Conservation (phyloP, 148 eudicot species). For the Amaranthus palmeri region DNA sequence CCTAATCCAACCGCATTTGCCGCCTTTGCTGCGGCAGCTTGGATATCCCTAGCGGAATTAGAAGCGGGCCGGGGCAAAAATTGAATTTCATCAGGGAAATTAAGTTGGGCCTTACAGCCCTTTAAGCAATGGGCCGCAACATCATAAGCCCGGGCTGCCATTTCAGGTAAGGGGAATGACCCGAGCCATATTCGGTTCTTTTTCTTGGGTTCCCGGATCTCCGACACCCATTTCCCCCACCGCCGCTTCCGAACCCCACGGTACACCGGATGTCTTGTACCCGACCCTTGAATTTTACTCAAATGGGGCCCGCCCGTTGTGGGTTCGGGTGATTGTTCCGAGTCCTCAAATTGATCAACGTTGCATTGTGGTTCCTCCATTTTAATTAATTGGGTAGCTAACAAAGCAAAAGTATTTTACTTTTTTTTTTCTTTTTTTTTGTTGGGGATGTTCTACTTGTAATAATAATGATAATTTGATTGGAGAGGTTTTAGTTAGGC, state of each 20-base stretch:
- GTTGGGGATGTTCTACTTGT: neutral
- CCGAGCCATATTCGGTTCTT: constrained; percentile 69
- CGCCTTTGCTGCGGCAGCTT: constrained; percentile 52
- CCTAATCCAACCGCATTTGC: constrained; percentile 32
- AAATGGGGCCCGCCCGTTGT: constrained; percentile 1
- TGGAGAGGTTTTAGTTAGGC: neutral
- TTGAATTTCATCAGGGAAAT: constrained; percentile 59
- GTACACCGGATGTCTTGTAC: constrained; percentile 49
- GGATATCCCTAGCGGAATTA: constrained; percentile 47
- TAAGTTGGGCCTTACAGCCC: constrained; percentile 51
- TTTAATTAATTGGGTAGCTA: neutral
- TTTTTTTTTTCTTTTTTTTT: neutral
- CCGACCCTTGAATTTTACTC: neutral
- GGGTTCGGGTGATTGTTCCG: constrained; percentile 18
- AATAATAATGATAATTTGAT: neutral
- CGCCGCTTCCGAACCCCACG: constrained; percentile 56
- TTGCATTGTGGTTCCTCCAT: constrained; percentile 35
- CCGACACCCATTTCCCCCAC: constrained; percentile 85
- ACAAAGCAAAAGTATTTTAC: neutral
- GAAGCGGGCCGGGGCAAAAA: constrained; percentile 42
- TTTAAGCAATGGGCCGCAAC: constrained; percentile 62
- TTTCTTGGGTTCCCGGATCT: constrained; percentile 62
- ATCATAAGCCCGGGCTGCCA: constrained; percentile 73
- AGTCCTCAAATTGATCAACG: constrained; percentile 10
- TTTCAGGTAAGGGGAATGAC: constrained; percentile 50